These are phyloP conservation scores for Macroventuria anomochaeta DNA, from an alignment of 2,329 filamentous ascomycete genomes.

Conservation along the genomic window DNA sequence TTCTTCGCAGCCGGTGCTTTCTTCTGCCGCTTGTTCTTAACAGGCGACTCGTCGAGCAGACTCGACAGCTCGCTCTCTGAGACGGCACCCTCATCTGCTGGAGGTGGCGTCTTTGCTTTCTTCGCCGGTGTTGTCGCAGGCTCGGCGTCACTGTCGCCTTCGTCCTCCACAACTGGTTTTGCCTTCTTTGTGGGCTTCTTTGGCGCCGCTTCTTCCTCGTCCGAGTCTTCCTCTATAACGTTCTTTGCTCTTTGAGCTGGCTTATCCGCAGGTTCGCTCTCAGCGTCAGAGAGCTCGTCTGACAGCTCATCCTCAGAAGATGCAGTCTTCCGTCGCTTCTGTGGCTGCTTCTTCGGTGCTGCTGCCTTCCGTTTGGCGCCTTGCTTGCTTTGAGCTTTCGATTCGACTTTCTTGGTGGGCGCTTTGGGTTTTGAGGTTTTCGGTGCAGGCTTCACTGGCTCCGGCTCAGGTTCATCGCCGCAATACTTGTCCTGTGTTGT, in stretches of 20 bases:
- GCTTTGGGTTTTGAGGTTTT: constrained; percentile 6
- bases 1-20: constrained; percentile 34
- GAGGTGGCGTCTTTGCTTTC: constrained; percentile 19
- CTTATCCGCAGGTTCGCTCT: constrained; percentile 38
- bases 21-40: constrained; percentile 61
- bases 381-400: constrained; percentile 32
- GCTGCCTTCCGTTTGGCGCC: constrained; percentile 44
- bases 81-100: constrained; percentile 25
- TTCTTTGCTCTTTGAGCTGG: constrained; percentile 32
- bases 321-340: constrained; percentile 41
- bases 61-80: constrained; percentile 73
- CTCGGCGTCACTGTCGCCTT: constrained; percentile 25
- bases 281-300: constrained; percentile 32
- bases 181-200: constrained; percentile 18
- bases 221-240: constrained; percentile 38
- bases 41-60: constrained; percentile 77
- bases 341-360: constrained; percentile 36
- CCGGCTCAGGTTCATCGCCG: constrained; percentile 31
- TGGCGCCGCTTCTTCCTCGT: constrained; percentile 31
- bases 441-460: constrained; percentile 23
- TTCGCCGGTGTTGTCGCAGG: constrained; percentile 16
- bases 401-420: constrained; percentile 13
- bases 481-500: constrained; percentile 36
- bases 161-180: constrained; percentile 18
- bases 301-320: constrained; percentile 43